Base-by-base conservation (phyloP, 2,329 filamentous ascomycete genomes). In the Metarhizium brunneum region DNA sequence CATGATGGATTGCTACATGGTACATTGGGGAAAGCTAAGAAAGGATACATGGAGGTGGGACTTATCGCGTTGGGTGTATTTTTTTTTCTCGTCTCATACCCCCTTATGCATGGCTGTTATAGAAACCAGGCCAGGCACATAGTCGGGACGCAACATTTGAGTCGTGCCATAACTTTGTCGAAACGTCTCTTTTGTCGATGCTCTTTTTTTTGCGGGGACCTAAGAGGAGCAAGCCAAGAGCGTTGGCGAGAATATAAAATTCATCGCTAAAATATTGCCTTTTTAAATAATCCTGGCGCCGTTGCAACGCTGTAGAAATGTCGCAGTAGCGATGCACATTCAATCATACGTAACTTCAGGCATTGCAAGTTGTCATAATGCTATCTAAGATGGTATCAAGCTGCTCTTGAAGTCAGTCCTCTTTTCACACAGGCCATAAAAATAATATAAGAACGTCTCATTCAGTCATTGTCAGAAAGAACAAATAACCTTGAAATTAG, bases 161-260 rank as follows among this genome's bases (percentile, higher is more conserved):
- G 36, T 29, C 20, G 13, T 49, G 45, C 35, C 48, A 32, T 20
- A 20, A 54, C 32, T 49, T 52, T 48, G 30, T 25, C 7, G 35
- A 54, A 47, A 42, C 52, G 52, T 54, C 45, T 49, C 45, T 20
- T 54, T n/a, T 50, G 52, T 54, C 45, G 5, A 54, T n/a, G 25
- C 16, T 42, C 32, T 42, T 14, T 38, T 38, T 32, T 11, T 25
- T 6, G 47, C 20, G 35, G 13, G 36, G 20, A 36, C 11, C 6
- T 7, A 48, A 49, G 35, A 42, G 45, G 16, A 18, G 52, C 45
- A 25, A 20, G 36, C 25, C 16, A 42, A 53, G 30, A 54, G 35
- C 20, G 35, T 4, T 47, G 35, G 36, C 13, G 13, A 16, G 16
- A 42, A 38, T 20, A n/a, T 30, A 54, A 42, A 32, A 16, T 13